Percentiles rank a stretch among this genome's conserved stretches.
These are phyloP conservation scores for Hypoxylon sp. DNA, from an alignment of 2,329 filamentous ascomycete genomes.

Conservation along the genomic window DNA sequence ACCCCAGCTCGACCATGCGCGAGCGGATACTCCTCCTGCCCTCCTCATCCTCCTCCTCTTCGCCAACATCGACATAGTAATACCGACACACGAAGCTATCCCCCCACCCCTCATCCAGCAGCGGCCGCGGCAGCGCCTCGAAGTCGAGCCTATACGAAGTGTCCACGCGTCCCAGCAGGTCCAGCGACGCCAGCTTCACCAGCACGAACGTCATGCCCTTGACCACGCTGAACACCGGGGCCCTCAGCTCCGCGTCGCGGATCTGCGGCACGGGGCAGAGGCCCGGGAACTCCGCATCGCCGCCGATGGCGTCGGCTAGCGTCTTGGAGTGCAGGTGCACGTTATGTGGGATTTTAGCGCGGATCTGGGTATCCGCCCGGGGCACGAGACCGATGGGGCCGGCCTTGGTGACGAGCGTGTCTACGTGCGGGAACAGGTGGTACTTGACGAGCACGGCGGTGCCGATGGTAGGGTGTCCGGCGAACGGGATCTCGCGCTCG, in stretches of 20 bases:
- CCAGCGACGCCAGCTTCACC: conserved; percentile 72
- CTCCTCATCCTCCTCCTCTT: conserved; percentile 20
- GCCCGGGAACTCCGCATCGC: conserved; percentile 34
- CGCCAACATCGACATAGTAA: conserved; percentile 68
- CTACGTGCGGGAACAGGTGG: conserved; percentile 55
- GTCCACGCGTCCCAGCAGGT: conserved; percentile 65
- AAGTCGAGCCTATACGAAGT: conserved; percentile 55
- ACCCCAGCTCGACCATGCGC: conserved; percentile 69
- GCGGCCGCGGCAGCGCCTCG: conserved; percentile 45
- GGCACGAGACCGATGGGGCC: conserved; percentile 62
- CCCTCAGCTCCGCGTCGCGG: conserved; percentile 52
- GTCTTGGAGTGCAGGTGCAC: conserved; percentile 71
- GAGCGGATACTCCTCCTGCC: conserved; percentile 63
- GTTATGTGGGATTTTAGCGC: conserved; percentile 76
- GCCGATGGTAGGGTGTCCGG: conserved; percentile 75
- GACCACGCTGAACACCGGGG: conserved; percentile 74
- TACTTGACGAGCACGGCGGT: conserved; percentile 65
- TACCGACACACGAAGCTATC: conserved; percentile 69
- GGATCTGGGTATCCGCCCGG: conserved; percentile 56
- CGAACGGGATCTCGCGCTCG: conserved; percentile 71
- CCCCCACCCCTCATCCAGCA: conserved; percentile 71
- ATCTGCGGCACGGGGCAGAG: conserved; percentile 47
- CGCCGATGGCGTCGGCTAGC: conserved; percentile 55
- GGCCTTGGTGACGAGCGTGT: conserved; percentile 68
- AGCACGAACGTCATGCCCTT: conserved; percentile 82